Evolutionary conservation across 495 filamentous ascomycete species (phyloP), one percentile per base, ranked within the genome.

Genomic region (Xylaria grammica): DNA sequence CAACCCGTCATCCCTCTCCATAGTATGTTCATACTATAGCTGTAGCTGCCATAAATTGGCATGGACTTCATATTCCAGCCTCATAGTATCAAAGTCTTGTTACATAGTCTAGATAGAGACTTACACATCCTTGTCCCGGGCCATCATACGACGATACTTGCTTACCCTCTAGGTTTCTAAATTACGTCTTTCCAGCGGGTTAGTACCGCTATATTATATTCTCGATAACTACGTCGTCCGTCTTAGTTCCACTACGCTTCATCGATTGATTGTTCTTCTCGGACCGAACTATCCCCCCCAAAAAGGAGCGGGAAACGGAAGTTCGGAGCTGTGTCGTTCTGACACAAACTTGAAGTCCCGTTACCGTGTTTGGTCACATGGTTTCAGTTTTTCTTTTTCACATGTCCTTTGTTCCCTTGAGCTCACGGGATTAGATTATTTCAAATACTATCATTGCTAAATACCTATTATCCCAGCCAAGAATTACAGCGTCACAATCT

Each of bases 161-260:
- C 4, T 11, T 11, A 36, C 32, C 32, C 32, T 13, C 34, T 55
- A 55, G 34, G n/a, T 3, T 40, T 20, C 0, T 55, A 3, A 2
- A 30, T n/a, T 15, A 7, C 34, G 20, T 32, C 1, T 34, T 59
- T 30, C 5, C 19, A 24, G 20, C 1, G 6, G 42, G n/a, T n/a
- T n/a, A n/a, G n/a, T 29, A 59, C 42, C 9, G 22, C 38, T 24
- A 19, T 45, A 20, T 32, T 34, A 17, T 40, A 22, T 11, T 32
- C 26, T 36, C 2, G 19, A 26, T 32, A 24, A 48, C 36, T 59
- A 48, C 56, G 42, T 48, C 56, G 56, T 32, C 20, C 19, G 34
- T 15, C 29, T 24, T 36, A 2, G 42, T 24, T 36, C 42, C n/a
- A 15, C 4, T 29, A 5, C 22, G n/a, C 22, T 48, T 24, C 8